Base-by-base conservation (phyloP, 257 asterid species). In the Ilex asprella region DNA sequence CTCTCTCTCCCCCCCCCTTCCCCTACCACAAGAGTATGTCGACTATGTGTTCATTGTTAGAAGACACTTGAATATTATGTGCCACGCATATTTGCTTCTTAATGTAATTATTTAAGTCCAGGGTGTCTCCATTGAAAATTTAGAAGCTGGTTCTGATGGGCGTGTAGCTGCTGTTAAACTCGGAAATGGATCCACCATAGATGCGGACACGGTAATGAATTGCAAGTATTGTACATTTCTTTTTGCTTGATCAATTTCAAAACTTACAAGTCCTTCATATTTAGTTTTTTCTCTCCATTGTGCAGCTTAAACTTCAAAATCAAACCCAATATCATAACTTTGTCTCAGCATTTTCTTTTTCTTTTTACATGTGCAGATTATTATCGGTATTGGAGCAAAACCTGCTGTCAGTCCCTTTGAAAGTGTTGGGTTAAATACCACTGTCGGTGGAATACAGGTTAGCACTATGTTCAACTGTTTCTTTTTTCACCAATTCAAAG, bases 401-500 rank as follows among this genome's bases (percentile, higher is more conserved):
- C 97, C 98, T 59, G 93, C 86, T 43, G 81, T 84, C 66, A 66
- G 85, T 69, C 97, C 95, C 54, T 91, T 91, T 47, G 95, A 91
- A 68, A 73, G 63, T n/a, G 78, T 88, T 56, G 97, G 95, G 49
- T 68, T 91, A 69, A 80, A 74, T 74, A 80, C 71, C 30, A 62
- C 67, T n/a, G 86, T 88, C 59, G 98, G 98, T 56, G 98, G 98
- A 61, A 79, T 91, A 75, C 84, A 88, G 96, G 96, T 86, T 63
- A 62, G 65, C 16, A 6, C 16, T 53, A 7, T 53, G 10, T 1
- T 53, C 57, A 53, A 53, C 10, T 8, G 27, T 21, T 53, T 21
- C 10, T 53, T 53, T 53, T 53, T 14, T 53, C 57, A 35, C 41
- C 7, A 35, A 35, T 35, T 35, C 41, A 35, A 35, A 35, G 41